phyloP scores from a whole-genome alignment of 805 yeast genomes.

The Candida loeiensis region DNA sequence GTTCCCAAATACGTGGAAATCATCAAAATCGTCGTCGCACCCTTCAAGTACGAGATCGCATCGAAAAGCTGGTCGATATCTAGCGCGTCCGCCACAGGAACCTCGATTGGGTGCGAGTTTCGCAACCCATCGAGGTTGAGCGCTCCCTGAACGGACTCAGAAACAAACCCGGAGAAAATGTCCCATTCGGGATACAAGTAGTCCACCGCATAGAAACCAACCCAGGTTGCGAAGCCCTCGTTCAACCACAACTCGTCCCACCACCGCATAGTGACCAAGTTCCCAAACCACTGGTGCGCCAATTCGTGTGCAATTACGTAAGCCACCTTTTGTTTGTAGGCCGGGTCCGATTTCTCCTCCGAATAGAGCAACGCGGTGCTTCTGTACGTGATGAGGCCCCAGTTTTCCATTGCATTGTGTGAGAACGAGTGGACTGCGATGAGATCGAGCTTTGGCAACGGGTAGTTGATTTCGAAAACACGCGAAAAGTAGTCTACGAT shows the following conservation, averaged over 20 bases:
- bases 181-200: slow-evolving; percentile 78
- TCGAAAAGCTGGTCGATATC: slow-evolving; percentile 83
- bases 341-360: slow-evolving; percentile 42
- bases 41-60: slow-evolving; percentile 76
- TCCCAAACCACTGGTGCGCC: slow-evolving; percentile 92
- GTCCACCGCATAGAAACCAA: slow-evolving; percentile 68
- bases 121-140: slow-evolving; percentile 53
- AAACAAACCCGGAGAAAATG: slow-evolving; percentile 55
- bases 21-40: slow-evolving; percentile 77
- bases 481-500: slow-evolving; percentile 48
- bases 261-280: slow-evolving; percentile 88
- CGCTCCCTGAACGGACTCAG: slow-evolving; percentile 50
- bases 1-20: slow-evolving; percentile 66
- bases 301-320: slow-evolving; percentile 83
- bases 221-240: slow-evolving; percentile 89
- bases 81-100: slow-evolving; percentile 71
- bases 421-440: slow-evolving; percentile 76
- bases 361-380: slow-evolving; percentile 48
- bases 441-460: slow-evolving; percentile 77
- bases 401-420: slow-evolving; percentile 90
- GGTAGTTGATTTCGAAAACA: slow-evolving; percentile 55
- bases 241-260: slow-evolving; percentile 91
- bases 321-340: slow-evolving; percentile 67
- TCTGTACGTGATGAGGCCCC: slow-evolving; percentile 76
- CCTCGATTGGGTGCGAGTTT: slow-evolving; percentile 78